phyloP scores from a whole-genome alignment of 495 filamentous ascomycete genomes.

The Aspergillus indologenus region DNA sequence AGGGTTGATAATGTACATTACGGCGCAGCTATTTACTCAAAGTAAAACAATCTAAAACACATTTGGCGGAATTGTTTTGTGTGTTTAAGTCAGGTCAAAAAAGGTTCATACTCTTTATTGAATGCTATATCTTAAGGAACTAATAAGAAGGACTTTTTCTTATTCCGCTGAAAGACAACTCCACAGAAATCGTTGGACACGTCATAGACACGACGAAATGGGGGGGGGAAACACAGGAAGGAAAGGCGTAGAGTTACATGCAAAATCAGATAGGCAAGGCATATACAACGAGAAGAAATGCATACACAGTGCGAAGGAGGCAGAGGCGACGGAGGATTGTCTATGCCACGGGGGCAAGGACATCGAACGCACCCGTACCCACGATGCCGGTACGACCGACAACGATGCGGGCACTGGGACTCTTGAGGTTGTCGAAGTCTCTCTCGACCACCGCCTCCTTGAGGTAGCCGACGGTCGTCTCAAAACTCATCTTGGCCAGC shows the following conservation, averaged over 20 bases:
- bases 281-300: conserved; percentile 26
- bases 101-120: conserved; percentile 4
- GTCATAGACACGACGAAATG: conserved; percentile 17
- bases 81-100: no score
- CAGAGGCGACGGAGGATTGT: conserved; percentile 21
- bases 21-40: not conserved
- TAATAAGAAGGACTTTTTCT: conserved; percentile 36
- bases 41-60: not conserved
- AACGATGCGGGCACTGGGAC: conserved; percentile 84
- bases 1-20: conserved; percentile 10
- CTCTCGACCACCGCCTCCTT: conserved; percentile 86
- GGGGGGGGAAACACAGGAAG: conserved; percentile 9
- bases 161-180: conserved; percentile 44
- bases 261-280: conserved; percentile 27
- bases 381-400: conserved; percentile 75
- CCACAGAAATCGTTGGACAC: conserved; percentile 40
- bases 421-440: conserved; percentile 83
- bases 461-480: conserved; percentile 91
- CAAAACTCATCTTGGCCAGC: conserved; percentile 97
- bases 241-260: conserved; percentile 23
- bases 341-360: conserved; percentile 65
- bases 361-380: conserved; percentile 90
- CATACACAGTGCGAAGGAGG: conserved; percentile 6
- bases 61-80: no score
- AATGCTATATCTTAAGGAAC: conserved; percentile 12